phyloP scores from a whole-genome alignment of 129 eudicot species.

The Arctium minus region DNA sequence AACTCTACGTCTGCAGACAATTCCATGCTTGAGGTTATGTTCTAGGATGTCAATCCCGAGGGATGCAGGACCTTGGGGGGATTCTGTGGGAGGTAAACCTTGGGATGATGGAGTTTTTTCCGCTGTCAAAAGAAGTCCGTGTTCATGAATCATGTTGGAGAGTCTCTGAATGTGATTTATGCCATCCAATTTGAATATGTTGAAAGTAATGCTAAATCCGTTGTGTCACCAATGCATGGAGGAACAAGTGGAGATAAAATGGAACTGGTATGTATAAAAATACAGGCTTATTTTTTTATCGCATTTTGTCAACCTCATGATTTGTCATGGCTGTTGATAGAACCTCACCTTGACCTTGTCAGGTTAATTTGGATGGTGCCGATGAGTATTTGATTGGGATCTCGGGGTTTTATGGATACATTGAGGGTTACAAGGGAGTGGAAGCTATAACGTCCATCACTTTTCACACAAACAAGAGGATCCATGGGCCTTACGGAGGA shows the following conservation, averaged over 20 bases:
- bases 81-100: constrained; percentile 12
- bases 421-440: background rate
- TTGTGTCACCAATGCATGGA: constrained; percentile 24
- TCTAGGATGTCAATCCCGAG: background rate
- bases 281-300: background rate
- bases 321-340: background rate
- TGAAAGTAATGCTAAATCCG: constrained; percentile 7
- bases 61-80: constrained; percentile 13
- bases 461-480: background rate
- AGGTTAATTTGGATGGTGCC: background rate
- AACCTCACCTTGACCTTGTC: background rate
- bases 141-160: constrained; percentile 1
- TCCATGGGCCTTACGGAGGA: background rate
- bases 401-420: background rate
- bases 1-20: background rate
- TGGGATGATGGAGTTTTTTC: constrained; percentile 39
- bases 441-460: background rate
- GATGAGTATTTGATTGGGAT: background rate
- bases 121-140: constrained; percentile 1
- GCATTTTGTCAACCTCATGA: background rate
- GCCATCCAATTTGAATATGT: constrained; percentile 14
- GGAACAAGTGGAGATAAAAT: background rate
- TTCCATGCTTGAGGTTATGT: background rate
- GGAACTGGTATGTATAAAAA: background rate
- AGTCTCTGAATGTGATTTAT: background rate